Evolutionary conservation across 2,329 filamentous ascomycete species (phyloP), one percentile per base, ranked within the genome.

Genomic region (Byssochlamys sp.): DNA sequence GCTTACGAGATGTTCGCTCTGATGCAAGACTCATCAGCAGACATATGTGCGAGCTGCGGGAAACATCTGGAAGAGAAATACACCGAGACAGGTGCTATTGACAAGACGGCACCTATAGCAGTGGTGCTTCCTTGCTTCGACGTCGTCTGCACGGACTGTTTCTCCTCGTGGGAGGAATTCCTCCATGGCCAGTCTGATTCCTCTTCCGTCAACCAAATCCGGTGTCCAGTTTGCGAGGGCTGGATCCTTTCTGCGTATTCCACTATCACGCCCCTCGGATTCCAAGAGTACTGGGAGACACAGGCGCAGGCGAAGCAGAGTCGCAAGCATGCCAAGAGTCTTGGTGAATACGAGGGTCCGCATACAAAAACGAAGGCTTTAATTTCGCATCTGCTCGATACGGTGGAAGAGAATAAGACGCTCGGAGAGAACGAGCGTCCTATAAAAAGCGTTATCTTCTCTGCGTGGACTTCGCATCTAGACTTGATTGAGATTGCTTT

Each of bases 361-460:
- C 91, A 95, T 67, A 95, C 91, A 4, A 99, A 99, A 76, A 96
- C 94, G 0, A 85, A 82, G 58, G 90, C 89, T 1, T 78, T 99
- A 1, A 69, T 99, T 0, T 78, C 86, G n/a, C 85, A 90, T 61
- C 81, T 99, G 6, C 72, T 88, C 1, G 77, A 80, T 54, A 84
- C 84, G 55, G 83, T 84, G 58, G 77, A 78, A 0, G 83, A 86
- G 68, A 79, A 81, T 39, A 66, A 70, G 52, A 59, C 68, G 12
- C 63, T 73, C 10, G 59, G 83, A 4, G 45, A 53, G 9, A 83
- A 84, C 10, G 84, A 91, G 67, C 82, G 84, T 0, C 91, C 91
- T 0, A 88, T 90, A 74, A 97, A 96, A 71, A 94, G 90, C 27
- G 91, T 99, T 12, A 85, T 99, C 5, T 97, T 97, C 73, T 96